Percentiles rank a stretch among this genome's conserved stretches.
These are phyloP conservation scores for Ambrosia trifida DNA, from an alignment of 129 eudicot species.

Conservation along the genomic window DNA sequence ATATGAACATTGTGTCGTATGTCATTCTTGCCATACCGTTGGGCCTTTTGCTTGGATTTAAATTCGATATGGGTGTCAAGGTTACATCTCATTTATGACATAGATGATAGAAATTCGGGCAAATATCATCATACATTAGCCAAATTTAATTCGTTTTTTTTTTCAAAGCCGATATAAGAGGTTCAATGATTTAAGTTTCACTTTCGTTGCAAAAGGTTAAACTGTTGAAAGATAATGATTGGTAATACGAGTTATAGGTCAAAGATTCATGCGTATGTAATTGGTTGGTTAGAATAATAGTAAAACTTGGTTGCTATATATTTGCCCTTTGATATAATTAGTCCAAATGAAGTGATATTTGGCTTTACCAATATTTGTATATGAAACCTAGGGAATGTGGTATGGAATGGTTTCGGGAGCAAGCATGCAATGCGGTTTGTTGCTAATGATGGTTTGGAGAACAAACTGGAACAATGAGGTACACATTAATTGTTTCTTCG, in stretches of 20 bases:
- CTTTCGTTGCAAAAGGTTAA: no score
- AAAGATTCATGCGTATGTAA: no score
- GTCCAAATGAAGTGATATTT: no score
- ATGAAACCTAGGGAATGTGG: conserved; percentile 53
- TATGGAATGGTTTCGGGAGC: conserved; percentile 55
- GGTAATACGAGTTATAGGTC: no score
- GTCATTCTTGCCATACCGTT: conserved; percentile 53
- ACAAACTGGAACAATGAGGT: conserved; percentile 85
- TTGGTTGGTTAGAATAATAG: no score
- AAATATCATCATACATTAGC: no score
- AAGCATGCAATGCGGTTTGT: conserved; percentile 39
- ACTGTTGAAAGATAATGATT: no score
- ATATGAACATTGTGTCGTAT: conserved; percentile 59
- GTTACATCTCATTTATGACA: conserved; percentile 9
- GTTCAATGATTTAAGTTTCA: background rate
- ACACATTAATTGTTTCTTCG: background rate
- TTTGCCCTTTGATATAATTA: no score
- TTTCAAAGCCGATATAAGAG: background rate
- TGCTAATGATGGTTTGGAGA: conserved; percentile 42
- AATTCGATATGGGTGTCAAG: conserved; percentile 48
- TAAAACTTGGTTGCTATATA: no score
- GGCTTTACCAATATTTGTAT: background rate
- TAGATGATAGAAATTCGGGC: background rate
- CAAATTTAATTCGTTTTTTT: no score
- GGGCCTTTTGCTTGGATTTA: conserved; percentile 51